Percentiles rank a stretch among this genome's conserved stretches.
These are phyloP conservation scores for Mycena leptocephala DNA, from an alignment of 768 basidiomycete species.

Conservation along the genomic window DNA sequence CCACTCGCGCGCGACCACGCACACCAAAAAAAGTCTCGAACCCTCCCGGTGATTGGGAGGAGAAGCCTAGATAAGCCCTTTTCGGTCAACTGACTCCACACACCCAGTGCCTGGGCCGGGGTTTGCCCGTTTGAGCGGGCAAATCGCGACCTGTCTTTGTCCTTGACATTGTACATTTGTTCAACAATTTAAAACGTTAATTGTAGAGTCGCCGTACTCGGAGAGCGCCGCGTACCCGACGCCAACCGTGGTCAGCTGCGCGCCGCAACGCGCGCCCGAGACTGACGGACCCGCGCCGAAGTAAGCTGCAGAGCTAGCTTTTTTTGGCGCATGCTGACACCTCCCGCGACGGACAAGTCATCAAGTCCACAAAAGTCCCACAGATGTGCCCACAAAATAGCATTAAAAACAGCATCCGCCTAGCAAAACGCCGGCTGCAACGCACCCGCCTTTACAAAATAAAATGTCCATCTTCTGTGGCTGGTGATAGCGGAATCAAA, in stretches of 20 bases:
- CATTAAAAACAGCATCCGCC: not conserved
- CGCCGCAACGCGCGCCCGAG: not conserved
- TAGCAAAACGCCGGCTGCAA: not conserved
- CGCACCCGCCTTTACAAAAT: constrained; percentile 15
- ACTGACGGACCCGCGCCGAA: not conserved
- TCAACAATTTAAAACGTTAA: not conserved
- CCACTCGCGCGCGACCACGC: not conserved
- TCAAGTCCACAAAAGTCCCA: not conserved
- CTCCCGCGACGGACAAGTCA: not conserved
- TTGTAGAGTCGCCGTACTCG: not conserved
- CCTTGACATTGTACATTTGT: not conserved
- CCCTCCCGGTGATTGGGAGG: constrained; percentile 3
- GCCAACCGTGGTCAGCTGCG: not conserved
- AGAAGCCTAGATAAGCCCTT: constrained; percentile 1
- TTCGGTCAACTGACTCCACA: not conserved
- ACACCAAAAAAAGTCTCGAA: not conserved
- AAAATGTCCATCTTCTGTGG: not conserved
- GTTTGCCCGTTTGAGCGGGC: constrained; percentile 7
- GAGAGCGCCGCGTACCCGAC: constrained; percentile 1
- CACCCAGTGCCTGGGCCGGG: constrained; percentile 8
- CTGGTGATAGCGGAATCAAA: not conserved
- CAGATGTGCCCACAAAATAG: not conserved
- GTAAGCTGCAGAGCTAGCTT: not conserved
- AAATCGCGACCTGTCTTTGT: not conserved
- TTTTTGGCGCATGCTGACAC: not conserved